phyloP scores from a whole-genome alignment of 371 early-diverging fungal species.

The Mucor circinelloides region DNA sequence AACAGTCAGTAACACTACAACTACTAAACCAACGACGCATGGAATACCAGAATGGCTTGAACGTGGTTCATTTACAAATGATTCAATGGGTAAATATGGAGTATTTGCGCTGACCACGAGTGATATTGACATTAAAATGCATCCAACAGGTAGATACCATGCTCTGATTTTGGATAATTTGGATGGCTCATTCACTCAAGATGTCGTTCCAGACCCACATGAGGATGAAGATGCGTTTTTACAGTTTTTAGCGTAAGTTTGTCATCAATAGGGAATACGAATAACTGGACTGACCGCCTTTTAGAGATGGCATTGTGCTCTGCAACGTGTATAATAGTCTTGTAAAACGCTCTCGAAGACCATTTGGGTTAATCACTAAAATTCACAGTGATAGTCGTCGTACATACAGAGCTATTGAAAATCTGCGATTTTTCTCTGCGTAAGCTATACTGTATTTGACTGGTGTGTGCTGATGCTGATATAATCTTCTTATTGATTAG shows the following conservation, averaged over 20 bases:
- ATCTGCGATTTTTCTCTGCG: slow-evolving; percentile 66
- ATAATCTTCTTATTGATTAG: slow-evolving; percentile 19
- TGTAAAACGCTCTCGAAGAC: slow-evolving; percentile 58
- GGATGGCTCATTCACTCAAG: slow-evolving; percentile 18
- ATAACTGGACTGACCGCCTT: not conserved
- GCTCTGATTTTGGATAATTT: slow-evolving; percentile 42
- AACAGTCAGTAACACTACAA: not conserved
- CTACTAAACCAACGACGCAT: not conserved
- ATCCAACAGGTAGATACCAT: slow-evolving; percentile 40
- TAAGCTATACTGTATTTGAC: slow-evolving; percentile 23
- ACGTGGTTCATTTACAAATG: slow-evolving; percentile 31
- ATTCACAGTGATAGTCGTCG: slow-evolving; percentile 61
- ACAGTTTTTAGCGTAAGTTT: slow-evolving; percentile 41
- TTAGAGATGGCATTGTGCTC: slow-evolving; percentile 58
- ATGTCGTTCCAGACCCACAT: slow-evolving; percentile 40
- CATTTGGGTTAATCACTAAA: slow-evolving; percentile 65
- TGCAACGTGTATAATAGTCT: slow-evolving; percentile 61
- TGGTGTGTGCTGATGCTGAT: not conserved
- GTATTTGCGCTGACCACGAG: not conserved
- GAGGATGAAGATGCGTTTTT: slow-evolving; percentile 50
- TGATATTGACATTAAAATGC: not conserved
- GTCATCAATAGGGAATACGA: not conserved
- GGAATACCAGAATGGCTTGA: slow-evolving; percentile 44
- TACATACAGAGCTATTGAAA: slow-evolving; percentile 66
- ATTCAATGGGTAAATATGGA: slow-evolving; percentile 34